Conservation (phyloP, 73 alveolate species). For the Stentor roeselii region DNA sequence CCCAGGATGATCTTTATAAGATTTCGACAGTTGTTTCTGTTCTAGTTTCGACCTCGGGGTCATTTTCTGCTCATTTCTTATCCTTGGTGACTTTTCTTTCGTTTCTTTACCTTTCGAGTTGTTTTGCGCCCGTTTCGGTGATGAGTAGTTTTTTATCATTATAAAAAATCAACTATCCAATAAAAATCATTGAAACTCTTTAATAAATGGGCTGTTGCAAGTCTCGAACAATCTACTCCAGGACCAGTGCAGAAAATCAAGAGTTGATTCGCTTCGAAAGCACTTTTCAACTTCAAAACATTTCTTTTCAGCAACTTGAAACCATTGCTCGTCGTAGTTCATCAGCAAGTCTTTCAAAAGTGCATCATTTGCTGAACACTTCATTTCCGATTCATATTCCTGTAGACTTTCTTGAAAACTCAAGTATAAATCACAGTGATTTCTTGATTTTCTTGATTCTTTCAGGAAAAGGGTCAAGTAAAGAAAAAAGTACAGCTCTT, state of each 20-base stretch:
- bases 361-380: neutral
- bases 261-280: neutral
- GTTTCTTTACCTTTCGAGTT: too few species aligned
- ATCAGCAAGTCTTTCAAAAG: neutral
- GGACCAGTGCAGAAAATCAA: neutral
- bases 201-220: neutral
- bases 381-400: neutral
- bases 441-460: neutral
- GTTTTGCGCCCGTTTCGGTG: too few species aligned
- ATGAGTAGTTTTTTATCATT: too few species aligned
- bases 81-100: too few species aligned
- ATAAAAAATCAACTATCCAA: too few species aligned
- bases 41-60: too few species aligned
- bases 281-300: neutral
- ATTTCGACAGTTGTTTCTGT: too few species aligned
- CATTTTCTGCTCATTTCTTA: too few species aligned
- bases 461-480: neutral
- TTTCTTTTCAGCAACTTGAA: neutral
- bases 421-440: neutral
- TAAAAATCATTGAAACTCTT: too few species aligned
- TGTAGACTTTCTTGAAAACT: neutral
- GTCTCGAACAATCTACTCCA: neutral
- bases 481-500: constrained; percentile 10
- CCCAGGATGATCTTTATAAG: too few species aligned
- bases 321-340: neutral